Evolutionary conservation across 768 basidiomycete genomes (phyloP).

Genomic region (Kwoniella dendrophila): DNA sequence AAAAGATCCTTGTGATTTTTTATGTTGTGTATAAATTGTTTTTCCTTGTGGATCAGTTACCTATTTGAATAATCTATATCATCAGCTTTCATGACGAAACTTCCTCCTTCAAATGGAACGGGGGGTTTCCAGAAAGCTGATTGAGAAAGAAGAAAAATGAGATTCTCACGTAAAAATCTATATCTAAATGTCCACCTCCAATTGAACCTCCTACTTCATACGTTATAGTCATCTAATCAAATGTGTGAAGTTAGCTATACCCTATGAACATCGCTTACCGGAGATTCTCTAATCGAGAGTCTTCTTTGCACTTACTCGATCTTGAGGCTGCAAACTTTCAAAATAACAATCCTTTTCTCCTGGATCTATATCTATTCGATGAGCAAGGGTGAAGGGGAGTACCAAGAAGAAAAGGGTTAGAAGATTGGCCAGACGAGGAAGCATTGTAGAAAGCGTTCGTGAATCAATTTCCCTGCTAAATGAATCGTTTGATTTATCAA

Average conservation of each 20-base stretch:
- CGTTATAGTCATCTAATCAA: constrained; percentile 89
- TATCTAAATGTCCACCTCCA: constrained; percentile 85
- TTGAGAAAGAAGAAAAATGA: neutral
- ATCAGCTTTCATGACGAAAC: too few species aligned
- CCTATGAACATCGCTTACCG: too few species aligned
- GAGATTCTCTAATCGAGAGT: neutral
- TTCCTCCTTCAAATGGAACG: too few species aligned
- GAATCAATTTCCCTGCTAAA: too few species aligned
- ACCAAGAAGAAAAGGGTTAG: constrained; percentile 13
- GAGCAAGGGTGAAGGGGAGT: constrained; percentile 32
- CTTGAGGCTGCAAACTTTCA: constrained; percentile 54
- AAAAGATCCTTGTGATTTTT: constrained; percentile 83
- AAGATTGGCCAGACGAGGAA: constrained; percentile 6
- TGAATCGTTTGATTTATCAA: too few species aligned
- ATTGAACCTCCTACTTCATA: constrained; percentile 86
- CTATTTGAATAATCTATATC: constrained; percentile 58
- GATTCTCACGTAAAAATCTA: constrained; percentile 89
- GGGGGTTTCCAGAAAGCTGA: neutral
- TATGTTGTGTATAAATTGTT: constrained; percentile 75
- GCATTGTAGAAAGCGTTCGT: constrained; percentile 3
- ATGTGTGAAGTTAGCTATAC: neutral
- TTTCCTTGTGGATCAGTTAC: constrained; percentile 73
- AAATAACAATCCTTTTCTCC: constrained; percentile 55
- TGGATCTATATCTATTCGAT: constrained; percentile 54
- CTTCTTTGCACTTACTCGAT: constrained; percentile 53